Conservation (phyloP, 2,329 filamentous ascomycete genomes). For the Pseudocercospora vitis region DNA sequence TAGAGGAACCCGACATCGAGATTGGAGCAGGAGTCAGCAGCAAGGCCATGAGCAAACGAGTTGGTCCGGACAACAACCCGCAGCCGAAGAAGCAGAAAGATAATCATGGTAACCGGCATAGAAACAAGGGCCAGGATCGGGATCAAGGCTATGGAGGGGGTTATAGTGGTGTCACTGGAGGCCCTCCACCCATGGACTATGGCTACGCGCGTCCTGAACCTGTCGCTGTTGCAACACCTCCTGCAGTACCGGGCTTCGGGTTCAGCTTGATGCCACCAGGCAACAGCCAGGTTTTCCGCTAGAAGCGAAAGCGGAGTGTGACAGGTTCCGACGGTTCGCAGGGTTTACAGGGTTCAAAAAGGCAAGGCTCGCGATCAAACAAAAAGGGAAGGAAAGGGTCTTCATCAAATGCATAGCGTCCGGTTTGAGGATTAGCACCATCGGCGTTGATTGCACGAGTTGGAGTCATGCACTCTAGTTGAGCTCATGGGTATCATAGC, state of each 20-base stretch:
- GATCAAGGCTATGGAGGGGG: constrained; percentile 27
- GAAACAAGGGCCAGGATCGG: constrained; percentile 33
- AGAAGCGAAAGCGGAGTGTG: constrained; percentile 1
- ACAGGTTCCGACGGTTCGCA: neutral
- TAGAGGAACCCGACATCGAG: constrained; percentile 98
- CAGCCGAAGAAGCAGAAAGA: constrained; percentile 28
- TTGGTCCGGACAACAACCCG: constrained; percentile 37
- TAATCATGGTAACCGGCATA: constrained; percentile 30
- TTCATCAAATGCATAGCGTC: constrained; percentile 5
- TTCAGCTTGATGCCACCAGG: constrained; percentile 32
- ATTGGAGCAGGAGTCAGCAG: constrained; percentile 96
- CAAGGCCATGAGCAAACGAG: constrained; percentile 57
- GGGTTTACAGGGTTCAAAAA: neutral
- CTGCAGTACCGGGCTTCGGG: constrained; percentile 43
- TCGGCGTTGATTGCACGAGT: neutral
- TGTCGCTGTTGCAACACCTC: constrained; percentile 42
- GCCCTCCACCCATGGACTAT: constrained; percentile 31
- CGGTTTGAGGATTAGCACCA: neutral
- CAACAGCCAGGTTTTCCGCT: constrained; percentile 23
- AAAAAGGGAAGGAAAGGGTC: neutral
- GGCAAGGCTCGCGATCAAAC: too few species aligned
- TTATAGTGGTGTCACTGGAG: constrained; percentile 24
- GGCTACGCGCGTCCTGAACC: constrained; percentile 38
- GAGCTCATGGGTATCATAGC: neutral
- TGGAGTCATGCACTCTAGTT: neutral